Evolutionary conservation across 768 basidiomycete genomes (phyloP), one percentile per base, ranked within the genome.

Genomic region (Kwoniella shandongensis): DNA sequence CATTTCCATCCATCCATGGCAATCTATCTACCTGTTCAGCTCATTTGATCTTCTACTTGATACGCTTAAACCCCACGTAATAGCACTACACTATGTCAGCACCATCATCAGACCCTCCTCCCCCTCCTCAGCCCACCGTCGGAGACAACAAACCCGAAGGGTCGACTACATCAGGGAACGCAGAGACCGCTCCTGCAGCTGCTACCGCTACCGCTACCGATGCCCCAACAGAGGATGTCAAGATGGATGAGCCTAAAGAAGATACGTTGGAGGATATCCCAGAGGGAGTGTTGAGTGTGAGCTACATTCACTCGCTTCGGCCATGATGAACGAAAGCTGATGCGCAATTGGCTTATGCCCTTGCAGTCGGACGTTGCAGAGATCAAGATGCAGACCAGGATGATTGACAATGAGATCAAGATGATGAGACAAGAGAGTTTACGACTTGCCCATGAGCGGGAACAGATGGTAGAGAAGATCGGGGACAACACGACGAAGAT

Each of bases 331-430:
- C 38, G 17, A 32, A 12, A 44, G 23, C 10, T 23, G 12, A 20
- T 40, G 4, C 2, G 8, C 6, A 17, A 15, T 10, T 39, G 29
- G n/a, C 51, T 22, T 29, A 32, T 32, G 6, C 20, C 22, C 26
- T 13, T 38, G 4, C 51, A 76, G 72, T 41, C 53, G n/a, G 61
- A 66, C 18, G 86, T 88, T 1, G 92, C 96, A 44, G 93, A 97
- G 62, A 89, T 98, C 65, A 74, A 86, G 60, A 91, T 91, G 53
- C 83, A 93, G 77, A 88, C 86, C 78, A 82, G 94, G 59, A 82
- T 99, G 57, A 91, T 99, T 66, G 94, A 99, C 59, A 98, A 96
- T 72, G 96, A 99, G 70, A 85, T 98, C 71, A 93, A 91, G 83
- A 91, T 99, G 65, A 96, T 99, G 88, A 85, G 89, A 67, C 94